Percentiles rank a stretch among this genome's conserved stretches.
Conservation (phyloP, 1,284 basidiomycete species). For the Exobasidium cylindrosporum region DNA sequence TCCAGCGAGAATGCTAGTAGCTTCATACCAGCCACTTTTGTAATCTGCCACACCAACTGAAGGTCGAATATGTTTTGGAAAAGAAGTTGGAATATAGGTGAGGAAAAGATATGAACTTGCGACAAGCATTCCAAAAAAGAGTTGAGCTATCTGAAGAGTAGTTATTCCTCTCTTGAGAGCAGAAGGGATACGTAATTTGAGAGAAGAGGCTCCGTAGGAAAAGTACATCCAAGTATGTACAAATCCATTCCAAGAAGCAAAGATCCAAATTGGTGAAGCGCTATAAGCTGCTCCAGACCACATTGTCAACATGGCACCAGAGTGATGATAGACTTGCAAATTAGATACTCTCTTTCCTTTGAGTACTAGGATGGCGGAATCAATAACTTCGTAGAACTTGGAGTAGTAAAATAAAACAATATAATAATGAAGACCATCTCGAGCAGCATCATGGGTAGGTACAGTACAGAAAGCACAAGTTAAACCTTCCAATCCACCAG, state of each 20-base stretch:
- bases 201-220: slow-evolving; percentile 49
- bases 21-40: not conserved
- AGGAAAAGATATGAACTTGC: slow-evolving; percentile 30
- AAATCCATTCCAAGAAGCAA: slow-evolving; percentile 43
- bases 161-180: slow-evolving; percentile 49
- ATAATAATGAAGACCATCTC: slow-evolving; percentile 35
- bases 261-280: slow-evolving; percentile 42
- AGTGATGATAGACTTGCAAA: slow-evolving; percentile 44
- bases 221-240: slow-evolving; percentile 50
- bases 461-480: slow-evolving; percentile 53
- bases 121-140: slow-evolving; percentile 33
- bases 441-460: slow-evolving; percentile 41
- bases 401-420: slow-evolving; percentile 53
- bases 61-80: slow-evolving; percentile 25
- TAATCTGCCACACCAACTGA: slow-evolving; percentile 19
- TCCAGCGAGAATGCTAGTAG: not conserved
- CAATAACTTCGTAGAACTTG: slow-evolving; percentile 55
- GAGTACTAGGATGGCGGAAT: slow-evolving; percentile 53
- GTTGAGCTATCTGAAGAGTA: slow-evolving; percentile 47
- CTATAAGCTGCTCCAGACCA: slow-evolving; percentile 51
- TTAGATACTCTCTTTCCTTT: slow-evolving; percentile 54
- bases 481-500: slow-evolving; percentile 32
- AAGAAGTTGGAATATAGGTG: slow-evolving; percentile 27
- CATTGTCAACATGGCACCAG: slow-evolving; percentile 52
- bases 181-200: slow-evolving; percentile 50